Base-by-base conservation (phyloP, 202 grass and related monocot genomes). In the Panicum hallii region DNA sequence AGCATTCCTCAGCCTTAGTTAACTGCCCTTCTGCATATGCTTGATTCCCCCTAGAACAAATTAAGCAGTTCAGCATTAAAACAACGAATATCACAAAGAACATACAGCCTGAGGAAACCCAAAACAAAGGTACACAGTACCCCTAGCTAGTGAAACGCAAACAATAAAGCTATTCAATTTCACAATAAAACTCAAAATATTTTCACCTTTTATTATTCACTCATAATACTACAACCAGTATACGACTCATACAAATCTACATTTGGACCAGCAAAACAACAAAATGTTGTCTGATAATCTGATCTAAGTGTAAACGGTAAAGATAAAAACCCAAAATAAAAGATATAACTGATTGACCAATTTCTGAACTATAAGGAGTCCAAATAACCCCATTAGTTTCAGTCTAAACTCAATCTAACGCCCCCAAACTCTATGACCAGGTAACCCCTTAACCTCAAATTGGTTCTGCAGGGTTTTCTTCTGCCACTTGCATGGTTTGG, bases 1-100 rank as follows among this genome's bases (percentile, higher is more conserved):
- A 98, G 85, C 74, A 93, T 66, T 98, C 93, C 48, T 98, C 93
- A 8, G 95, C 95, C 79, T 84, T 87, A 83, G 82, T 82, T 54
- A 92, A 81, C 38, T 84, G 85, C 55, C 93, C 93, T 81, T 91
- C 92, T 49, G 84, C 81, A 85, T 93, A 92, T 71, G 91, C 87
- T 93, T 92, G 82, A 72, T 95, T 98, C 4, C 91, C 95, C 91
- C 95, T 98, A 55, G 63, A 79, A 69, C 26, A 83, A 61, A 81
- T 53, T 32, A 87, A 75, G 38, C 72, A 82, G 80, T 16, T 80
- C 23, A 68, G 60, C 43, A 54, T 89, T 63, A 69, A 66, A 79
- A 57, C 49, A 79, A 38, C 2, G 47, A 70, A 77, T 81, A 85
- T 61, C 38, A 64, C 46, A 84, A 82, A 34, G 22, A 78, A 79